phyloP scores from a whole-genome alignment of 2,329 filamentous ascomycete species.

The Allantophomopsis cytisporea region DNA sequence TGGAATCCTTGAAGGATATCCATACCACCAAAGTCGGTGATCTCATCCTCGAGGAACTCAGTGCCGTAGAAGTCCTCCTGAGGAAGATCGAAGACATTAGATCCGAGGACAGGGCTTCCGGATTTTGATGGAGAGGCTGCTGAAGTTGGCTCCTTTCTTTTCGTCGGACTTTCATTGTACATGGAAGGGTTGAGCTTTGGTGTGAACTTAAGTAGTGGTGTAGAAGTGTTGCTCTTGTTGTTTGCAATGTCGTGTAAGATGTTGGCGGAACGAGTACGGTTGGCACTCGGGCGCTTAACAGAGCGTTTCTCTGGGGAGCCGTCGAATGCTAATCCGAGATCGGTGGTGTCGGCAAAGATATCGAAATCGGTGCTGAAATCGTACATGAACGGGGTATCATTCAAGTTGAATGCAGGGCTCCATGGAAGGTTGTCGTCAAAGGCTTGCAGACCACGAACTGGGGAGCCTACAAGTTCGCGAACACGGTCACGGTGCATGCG shows the following conservation, averaged over 20 bases:
- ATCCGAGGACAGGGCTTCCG: conserved; percentile 8
- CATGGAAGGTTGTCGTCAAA: conserved; percentile 41
- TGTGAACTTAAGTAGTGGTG: conserved; percentile 34
- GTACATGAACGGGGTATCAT: conserved; percentile 41
- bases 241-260: conserved; percentile 41
- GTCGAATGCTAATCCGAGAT: conserved; percentile 31
- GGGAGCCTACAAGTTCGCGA: conserved; percentile 68
- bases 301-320: conserved; percentile 58
- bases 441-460: conserved; percentile 40
- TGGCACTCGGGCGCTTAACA: conserved; percentile 41
- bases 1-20: conserved; percentile 67
- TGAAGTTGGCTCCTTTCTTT: conserved; percentile 3
- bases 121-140: conserved; percentile 20
- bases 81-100: conserved; percentile 12
- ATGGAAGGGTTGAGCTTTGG: conserved; percentile 16
- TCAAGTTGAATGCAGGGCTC: conserved; percentile 54
- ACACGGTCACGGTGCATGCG: conserved; percentile 79
- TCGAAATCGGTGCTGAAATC: conserved; percentile 43
- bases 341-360: conserved; percentile 37
- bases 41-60: conserved; percentile 44
- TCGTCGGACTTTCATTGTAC: conserved; percentile 23
- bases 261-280: conserved; percentile 48
- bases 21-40: conserved; percentile 43
- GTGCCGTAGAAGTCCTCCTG: conserved; percentile 38
- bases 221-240: conserved; percentile 35